Percentiles rank a stretch among this genome's conserved stretches.
Evolutionary conservation across 108 stramenopile genomes (phyloP).

Genomic region (Parietichytrium sp.): DNA sequence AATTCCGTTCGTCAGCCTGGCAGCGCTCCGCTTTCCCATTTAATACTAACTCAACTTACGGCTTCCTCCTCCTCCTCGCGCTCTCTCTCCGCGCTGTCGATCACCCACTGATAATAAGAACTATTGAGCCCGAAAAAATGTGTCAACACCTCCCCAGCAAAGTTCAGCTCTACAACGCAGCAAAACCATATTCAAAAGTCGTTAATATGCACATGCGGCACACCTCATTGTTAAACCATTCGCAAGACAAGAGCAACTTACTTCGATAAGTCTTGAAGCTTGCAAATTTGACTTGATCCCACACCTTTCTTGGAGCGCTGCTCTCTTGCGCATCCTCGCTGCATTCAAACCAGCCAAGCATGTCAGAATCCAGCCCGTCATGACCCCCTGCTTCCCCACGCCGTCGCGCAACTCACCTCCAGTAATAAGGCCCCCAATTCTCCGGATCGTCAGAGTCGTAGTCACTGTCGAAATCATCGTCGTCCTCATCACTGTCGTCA

Average conservation of each 20-base stretch:
- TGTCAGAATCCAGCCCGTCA: background rate
- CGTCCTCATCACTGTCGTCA: background rate
- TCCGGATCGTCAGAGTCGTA: background rate
- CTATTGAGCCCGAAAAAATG: slow-evolving; percentile 4
- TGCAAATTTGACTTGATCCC: background rate
- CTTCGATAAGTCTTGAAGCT: background rate
- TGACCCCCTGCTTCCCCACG: background rate
- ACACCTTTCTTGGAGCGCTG: background rate
- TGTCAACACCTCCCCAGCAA: background rate
- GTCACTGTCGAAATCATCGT: background rate
- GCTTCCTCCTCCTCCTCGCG: too few relatives aligned
- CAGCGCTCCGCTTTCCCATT: too few relatives aligned
- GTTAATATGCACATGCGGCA: background rate
- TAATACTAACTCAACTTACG: too few relatives aligned
- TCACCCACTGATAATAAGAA: background rate
- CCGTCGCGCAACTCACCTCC: background rate
- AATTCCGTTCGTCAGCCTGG: too few relatives aligned
- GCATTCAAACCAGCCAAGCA: background rate
- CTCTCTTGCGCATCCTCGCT: background rate
- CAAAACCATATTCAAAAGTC: background rate
- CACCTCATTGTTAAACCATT: background rate
- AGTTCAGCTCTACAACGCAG: background rate
- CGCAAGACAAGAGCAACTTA: background rate
- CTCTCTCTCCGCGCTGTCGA: background rate
- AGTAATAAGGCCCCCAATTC: slow-evolving; percentile 24